phyloP scores from a whole-genome alignment of 305 asterid genomes.

The Galium porrigens region DNA sequence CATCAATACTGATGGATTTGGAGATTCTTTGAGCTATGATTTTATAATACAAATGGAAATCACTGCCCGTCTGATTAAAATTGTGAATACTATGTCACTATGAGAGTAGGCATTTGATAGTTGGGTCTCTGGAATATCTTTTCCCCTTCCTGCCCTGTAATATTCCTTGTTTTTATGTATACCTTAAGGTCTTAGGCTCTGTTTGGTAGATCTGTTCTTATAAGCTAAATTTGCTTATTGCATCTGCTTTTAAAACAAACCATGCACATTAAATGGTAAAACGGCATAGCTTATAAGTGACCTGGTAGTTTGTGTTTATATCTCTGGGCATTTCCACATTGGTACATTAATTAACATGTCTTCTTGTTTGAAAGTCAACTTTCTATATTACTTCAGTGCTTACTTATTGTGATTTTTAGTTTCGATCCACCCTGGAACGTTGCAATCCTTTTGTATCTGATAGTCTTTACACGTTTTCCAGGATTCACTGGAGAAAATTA shows the following conservation, averaged over 20 bases:
- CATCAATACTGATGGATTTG: not conserved
- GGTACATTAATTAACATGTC: not conserved
- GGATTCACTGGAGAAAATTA: constrained; percentile 51
- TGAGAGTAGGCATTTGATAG: constrained; percentile 1
- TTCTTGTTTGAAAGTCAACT: not conserved
- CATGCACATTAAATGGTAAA: not conserved
- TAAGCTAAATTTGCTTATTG: not conserved
- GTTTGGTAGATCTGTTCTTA: not conserved
- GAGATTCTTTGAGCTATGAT: not conserved
- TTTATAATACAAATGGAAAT: not conserved
- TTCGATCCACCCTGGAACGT: not conserved
- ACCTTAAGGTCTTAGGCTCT: not conserved
- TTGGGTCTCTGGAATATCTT: not conserved
- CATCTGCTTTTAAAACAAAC: not conserved
- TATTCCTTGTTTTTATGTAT: not conserved
- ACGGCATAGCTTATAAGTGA: not conserved
- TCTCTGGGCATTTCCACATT: not conserved
- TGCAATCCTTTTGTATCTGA: constrained; percentile 6
- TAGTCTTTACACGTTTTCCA: constrained; percentile 25
- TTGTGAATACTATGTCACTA: not conserved
- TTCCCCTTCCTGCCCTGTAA: not conserved
- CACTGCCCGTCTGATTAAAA: not conserved
- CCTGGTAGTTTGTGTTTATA: not conserved
- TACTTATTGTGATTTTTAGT: not conserved
- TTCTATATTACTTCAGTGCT: not conserved